These are phyloP conservation scores for Mortierella sp. DNA, from an alignment of 371 early-diverging fungal species.

Conservation along the genomic window DNA sequence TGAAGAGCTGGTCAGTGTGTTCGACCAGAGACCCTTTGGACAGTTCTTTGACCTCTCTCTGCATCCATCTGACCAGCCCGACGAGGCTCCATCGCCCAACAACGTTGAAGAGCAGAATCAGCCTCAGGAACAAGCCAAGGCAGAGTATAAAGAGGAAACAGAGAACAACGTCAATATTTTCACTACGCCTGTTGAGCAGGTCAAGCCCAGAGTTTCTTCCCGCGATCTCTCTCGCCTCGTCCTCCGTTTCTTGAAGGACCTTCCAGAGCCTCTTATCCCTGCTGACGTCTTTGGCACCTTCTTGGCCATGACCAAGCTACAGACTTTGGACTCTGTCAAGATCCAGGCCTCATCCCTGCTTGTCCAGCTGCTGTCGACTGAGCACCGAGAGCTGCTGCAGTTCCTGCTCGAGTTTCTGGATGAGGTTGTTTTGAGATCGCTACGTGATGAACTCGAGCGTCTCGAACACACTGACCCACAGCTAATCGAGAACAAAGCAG, in stretches of 20 bases:
- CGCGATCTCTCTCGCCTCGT: slow-evolving; percentile 26
- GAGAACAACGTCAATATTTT: background rate
- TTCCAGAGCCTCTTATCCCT: slow-evolving; percentile 35
- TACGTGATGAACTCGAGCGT: slow-evolving; percentile 13
- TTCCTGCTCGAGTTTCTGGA: slow-evolving; percentile 35
- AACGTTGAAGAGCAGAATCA: background rate
- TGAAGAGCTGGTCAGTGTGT: slow-evolving; percentile 21
- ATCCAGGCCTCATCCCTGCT: slow-evolving; percentile 14
- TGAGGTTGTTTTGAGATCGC: slow-evolving; percentile 13
- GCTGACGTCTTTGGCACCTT: slow-evolving; percentile 22
- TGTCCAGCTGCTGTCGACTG: slow-evolving; percentile 18
- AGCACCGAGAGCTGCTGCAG: slow-evolving; percentile 28
- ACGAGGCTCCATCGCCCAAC: too few species aligned
- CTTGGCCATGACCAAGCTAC: slow-evolving; percentile 18
- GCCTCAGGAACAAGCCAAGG: background rate
- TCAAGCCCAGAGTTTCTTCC: slow-evolving; percentile 7
- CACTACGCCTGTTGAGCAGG: background rate
- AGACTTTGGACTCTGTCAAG: slow-evolving; percentile 29
- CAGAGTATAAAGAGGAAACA: background rate
- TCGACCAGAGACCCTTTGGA: slow-evolving; percentile 33
- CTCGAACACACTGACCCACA: background rate
- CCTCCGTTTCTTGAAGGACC: slow-evolving; percentile 30
- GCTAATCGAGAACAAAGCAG: background rate
- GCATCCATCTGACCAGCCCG: too few species aligned
- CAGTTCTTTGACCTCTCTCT: slow-evolving; percentile 17